A percentile compares a stretch with the other conserved stretches of the same genome.
Evolutionary conservation across 176 grass and related monocot genomes (phyloP).

Genomic region (Rhynchospora tenuis): DNA sequence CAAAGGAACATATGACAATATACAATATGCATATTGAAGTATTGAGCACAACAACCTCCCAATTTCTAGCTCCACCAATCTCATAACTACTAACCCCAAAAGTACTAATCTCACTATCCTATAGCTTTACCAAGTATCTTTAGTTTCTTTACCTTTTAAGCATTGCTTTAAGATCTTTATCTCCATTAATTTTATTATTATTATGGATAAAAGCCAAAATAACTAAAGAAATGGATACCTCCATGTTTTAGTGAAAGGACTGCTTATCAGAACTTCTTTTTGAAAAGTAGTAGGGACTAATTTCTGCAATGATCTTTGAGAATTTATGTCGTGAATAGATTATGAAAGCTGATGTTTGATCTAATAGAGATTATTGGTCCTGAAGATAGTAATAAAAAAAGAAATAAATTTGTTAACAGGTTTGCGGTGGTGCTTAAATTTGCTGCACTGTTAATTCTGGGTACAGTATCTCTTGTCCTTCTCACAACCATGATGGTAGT

Average conservation of each 20-base stretch:
- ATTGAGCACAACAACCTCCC: too few relatives aligned
- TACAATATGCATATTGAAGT: background rate
- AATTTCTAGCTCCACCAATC: too few relatives aligned
- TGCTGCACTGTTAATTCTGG: constrained; percentile 27
- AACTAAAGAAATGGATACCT: background rate
- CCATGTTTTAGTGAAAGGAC: background rate
- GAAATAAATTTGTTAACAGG: background rate
- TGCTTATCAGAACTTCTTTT: background rate
- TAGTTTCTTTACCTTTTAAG: background rate
- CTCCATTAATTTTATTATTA: background rate
- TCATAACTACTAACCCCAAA: too few relatives aligned
- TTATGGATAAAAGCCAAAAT: background rate
- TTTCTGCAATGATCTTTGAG: background rate
- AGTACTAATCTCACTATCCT: too few relatives aligned
- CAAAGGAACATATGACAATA: background rate
- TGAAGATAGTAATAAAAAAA: background rate
- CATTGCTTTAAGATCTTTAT: background rate
- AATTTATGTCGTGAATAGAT: background rate
- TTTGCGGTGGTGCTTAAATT: constrained; percentile 4
- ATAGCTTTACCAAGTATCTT: background rate
- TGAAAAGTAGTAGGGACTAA: background rate
- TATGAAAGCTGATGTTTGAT: background rate
- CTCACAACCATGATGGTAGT: constrained; percentile 35
- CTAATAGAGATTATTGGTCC: background rate
- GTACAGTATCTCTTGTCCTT: constrained; percentile 36